These are phyloP conservation scores for Bryum argenteum DNA, from an alignment of 225 moss, liverwort and hornwort species.

Conservation along the genomic window DNA sequence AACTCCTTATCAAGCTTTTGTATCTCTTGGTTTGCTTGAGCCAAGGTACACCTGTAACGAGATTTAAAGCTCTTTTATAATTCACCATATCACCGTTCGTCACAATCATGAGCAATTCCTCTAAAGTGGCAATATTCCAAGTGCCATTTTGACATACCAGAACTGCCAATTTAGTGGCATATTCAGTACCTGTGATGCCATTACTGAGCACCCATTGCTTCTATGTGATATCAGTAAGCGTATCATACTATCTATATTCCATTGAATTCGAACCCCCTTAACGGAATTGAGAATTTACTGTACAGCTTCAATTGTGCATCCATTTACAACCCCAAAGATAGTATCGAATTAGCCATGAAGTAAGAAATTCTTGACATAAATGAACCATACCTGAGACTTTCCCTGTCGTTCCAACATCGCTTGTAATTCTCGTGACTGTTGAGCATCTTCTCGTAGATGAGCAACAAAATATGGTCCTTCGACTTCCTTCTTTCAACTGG, in stretches of 20 bases:
- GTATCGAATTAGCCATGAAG: not conserved
- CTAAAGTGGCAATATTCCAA: too few relatives aligned
- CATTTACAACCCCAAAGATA: not conserved
- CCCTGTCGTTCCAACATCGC: constrained; percentile 38
- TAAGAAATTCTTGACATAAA: not conserved
- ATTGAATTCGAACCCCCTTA: too few relatives aligned
- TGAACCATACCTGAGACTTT: constrained; percentile 39
- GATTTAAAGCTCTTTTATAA: not conserved
- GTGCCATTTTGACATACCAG: too few relatives aligned
- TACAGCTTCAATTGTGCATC: not conserved
- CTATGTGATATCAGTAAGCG: too few relatives aligned
- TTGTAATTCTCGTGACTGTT: constrained; percentile 46
- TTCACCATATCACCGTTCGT: not conserved
- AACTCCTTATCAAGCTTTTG: constrained; percentile 39
- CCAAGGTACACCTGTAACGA: constrained; percentile 22
- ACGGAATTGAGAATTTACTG: not conserved
- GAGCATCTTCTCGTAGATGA: constrained; percentile 45
- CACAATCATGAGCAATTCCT: too few relatives aligned
- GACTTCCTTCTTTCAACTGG: constrained; percentile 32
- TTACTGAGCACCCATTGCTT: too few relatives aligned
- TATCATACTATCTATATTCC: too few relatives aligned
- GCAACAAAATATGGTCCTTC: constrained; percentile 43
- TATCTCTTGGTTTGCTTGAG: constrained; percentile 50
- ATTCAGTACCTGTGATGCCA: too few relatives aligned
- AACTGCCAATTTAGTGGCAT: too few relatives aligned